Percentiles rank a stretch among this genome's conserved stretches.
These are phyloP conservation scores for Aspergillus homomorphus DNA, from an alignment of 495 filamentous ascomycete species.

Conservation along the genomic window DNA sequence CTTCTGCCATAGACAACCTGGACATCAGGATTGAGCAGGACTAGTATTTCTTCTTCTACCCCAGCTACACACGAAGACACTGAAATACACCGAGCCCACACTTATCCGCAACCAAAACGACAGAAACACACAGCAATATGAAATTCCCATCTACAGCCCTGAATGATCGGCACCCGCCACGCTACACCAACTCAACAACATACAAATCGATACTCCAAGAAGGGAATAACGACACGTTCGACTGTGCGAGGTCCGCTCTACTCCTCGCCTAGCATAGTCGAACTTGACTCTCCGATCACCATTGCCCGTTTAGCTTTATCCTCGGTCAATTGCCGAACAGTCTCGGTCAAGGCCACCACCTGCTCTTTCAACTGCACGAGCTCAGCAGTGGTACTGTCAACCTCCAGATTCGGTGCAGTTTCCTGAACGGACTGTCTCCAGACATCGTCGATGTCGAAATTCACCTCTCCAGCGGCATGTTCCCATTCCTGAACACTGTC, in stretches of 20 bases:
- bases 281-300: slow-evolving; percentile 18
- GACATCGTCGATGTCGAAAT: slow-evolving; percentile 75
- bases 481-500: slow-evolving; percentile 92
- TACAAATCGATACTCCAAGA: background rate
- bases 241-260: background rate
- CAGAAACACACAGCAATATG: too few species aligned
- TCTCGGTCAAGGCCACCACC: slow-evolving; percentile 62
- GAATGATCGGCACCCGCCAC: too few species aligned
- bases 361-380: slow-evolving; percentile 65
- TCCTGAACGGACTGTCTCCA: slow-evolving; percentile 74
- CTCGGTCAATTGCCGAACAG: slow-evolving; percentile 47
- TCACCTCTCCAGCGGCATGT: slow-evolving; percentile 64
- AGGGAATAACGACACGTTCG: background rate
- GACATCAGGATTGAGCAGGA: too few species aligned
- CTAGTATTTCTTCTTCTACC: too few species aligned
- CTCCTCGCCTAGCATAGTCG: slow-evolving; percentile 15
- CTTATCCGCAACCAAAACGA: too few species aligned
- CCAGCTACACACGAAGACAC: too few species aligned
- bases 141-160: too few species aligned
- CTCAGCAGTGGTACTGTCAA: slow-evolving; percentile 66
- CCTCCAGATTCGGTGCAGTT: slow-evolving; percentile 74
- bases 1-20: too few species aligned
- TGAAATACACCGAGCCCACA: too few species aligned
- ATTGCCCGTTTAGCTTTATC: slow-evolving; percentile 14
- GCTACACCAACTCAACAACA: background rate